Percentiles rank a stretch among this genome's conserved stretches.
phyloP scores from a whole-genome alignment of 768 basidiomycete genomes.

The Leccinum rimulosum region DNA sequence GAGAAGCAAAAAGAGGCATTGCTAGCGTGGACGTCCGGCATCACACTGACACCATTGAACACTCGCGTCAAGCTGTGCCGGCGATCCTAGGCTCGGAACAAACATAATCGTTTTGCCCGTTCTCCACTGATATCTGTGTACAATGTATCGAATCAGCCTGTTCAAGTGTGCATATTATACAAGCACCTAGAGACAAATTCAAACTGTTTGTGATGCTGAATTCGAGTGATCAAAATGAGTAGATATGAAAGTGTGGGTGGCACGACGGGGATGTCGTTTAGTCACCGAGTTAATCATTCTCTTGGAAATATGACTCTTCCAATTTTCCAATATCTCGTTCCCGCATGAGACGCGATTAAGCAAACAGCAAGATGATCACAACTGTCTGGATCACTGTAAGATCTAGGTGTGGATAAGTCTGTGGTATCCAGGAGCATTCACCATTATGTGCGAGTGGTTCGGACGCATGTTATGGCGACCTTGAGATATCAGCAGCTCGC shows the following conservation, averaged over 20 bases:
- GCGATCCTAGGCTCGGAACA: conserved; percentile 2
- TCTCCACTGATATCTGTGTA: not conserved
- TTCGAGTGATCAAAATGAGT: not conserved
- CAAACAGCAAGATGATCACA: no score
- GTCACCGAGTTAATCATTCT: not conserved
- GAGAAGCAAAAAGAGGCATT: conserved; percentile 35
- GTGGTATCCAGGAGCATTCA: conserved; percentile 69
- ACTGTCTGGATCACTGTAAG: no score
- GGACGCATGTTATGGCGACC: conserved; percentile 76
- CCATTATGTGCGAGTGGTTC: conserved; percentile 74
- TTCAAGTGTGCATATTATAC: not conserved
- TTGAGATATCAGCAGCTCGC: conserved; percentile 51
- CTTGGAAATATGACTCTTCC: not conserved
- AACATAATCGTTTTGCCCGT: not conserved
- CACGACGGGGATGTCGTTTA: no score
- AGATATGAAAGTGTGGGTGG: no score
- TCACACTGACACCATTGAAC: conserved; percentile 36
- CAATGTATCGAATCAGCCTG: not conserved
- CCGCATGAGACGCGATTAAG: conserved; percentile 34
- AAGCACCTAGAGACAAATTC: no score
- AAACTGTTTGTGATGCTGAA: not conserved
- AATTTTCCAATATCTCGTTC: conserved; percentile 15
- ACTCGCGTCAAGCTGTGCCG: conserved; percentile 23
- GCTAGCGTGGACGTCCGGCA: conserved; percentile 36
- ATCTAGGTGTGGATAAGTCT: conserved; percentile 54